These are phyloP conservation scores for Carex cristatella DNA, from an alignment of 176 grass and related monocot genomes.

Conservation along the genomic window DNA sequence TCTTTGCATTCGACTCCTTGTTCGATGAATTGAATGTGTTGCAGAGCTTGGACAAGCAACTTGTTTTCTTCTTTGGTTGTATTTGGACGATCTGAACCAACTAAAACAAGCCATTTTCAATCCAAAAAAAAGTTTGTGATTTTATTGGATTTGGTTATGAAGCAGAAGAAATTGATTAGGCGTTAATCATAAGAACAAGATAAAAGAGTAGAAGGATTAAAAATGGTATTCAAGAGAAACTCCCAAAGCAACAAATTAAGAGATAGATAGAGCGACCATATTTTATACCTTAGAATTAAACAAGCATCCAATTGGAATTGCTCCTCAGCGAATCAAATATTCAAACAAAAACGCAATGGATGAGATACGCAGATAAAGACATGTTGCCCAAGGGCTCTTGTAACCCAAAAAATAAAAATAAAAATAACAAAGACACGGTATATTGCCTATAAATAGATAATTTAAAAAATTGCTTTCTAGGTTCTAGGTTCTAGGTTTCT, in stretches of 20 bases:
- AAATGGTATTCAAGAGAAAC: neutral
- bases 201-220: neutral
- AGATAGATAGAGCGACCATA: neutral
- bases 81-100: conserved; percentile 15
- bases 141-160: neutral
- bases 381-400: too few species aligned
- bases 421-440: neutral
- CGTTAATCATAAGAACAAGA: neutral
- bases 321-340: neutral
- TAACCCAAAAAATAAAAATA: too few species aligned
- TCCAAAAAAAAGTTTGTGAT: too few species aligned
- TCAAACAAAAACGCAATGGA: neutral
- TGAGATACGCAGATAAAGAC: neutral
- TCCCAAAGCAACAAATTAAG: neutral
- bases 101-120: conserved; percentile 34
- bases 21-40: conserved; percentile 10
- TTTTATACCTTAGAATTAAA: neutral
- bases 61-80: neutral
- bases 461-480: neutral
- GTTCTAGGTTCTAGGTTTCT: neutral
- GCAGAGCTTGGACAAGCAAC: neutral
- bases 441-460: neutral
- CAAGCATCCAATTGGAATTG: neutral
- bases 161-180: conserved; percentile 2
- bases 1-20: conserved; percentile 9